A percentile compares a stretch with the other conserved stretches of the same genome.
Conservation (phyloP, 2,329 filamentous ascomycete species). For the Scleromitrula shiraiana region DNA sequence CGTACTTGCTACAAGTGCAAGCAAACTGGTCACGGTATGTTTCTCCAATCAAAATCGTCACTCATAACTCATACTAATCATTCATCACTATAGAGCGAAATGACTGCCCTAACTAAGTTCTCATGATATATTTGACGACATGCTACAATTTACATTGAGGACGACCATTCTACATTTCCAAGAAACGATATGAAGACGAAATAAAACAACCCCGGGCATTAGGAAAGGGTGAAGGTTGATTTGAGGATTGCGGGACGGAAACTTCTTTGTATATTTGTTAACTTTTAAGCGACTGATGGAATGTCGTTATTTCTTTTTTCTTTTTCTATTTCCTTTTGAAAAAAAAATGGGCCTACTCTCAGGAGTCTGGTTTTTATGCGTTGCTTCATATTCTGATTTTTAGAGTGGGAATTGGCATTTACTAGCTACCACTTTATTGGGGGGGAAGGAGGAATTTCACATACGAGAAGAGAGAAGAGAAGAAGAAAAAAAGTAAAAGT, state of each 20-base stretch:
- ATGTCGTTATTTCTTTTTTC: constrained; percentile 2
- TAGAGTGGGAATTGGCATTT: constrained; percentile 8
- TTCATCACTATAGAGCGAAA: constrained; percentile 56
- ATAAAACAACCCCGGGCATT: constrained; percentile 25
- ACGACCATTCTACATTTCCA: constrained; percentile 20
- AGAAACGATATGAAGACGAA: constrained; percentile 23
- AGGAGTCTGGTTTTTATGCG: constrained; percentile 6
- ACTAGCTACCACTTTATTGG: neutral
- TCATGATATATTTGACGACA: constrained; percentile 45
- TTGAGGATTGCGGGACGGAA: constrained; percentile 24
- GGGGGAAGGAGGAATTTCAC: neutral
- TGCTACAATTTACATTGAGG: constrained; percentile 21
- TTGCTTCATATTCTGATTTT: constrained; percentile 9
- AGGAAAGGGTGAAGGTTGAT: constrained; percentile 27
- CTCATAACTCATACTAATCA: constrained; percentile 69
- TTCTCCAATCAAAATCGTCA: constrained; percentile 43
- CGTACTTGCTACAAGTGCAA: constrained; percentile 98
- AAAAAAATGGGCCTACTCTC: constrained; percentile 6
- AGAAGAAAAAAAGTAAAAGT: neutral
- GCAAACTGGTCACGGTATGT: constrained; percentile 38
- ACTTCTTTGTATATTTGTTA: constrained; percentile 26
- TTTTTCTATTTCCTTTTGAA: constrained; percentile 4
- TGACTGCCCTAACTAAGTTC: constrained; percentile 57
- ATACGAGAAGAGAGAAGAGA: neutral
- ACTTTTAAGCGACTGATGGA: neutral